Evolutionary conservation across 2,329 filamentous ascomycete genomes (phyloP).

Genomic region (Didymella segeticola): DNA sequence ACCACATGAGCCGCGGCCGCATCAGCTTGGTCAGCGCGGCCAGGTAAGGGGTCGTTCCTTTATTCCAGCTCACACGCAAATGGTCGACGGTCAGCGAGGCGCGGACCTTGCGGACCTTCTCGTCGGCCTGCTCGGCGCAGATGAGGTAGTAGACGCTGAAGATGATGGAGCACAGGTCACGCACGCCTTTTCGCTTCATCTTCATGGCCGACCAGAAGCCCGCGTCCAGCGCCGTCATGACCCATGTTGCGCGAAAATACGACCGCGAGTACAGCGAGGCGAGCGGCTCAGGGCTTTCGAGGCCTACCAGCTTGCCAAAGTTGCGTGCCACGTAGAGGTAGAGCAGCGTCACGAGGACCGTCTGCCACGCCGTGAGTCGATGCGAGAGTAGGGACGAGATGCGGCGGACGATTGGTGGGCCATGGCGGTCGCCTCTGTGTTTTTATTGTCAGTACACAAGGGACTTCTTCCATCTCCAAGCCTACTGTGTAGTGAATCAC

Average conservation of each 20-base stretch:
- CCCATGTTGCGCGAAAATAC: constrained; percentile 97
- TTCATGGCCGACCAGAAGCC: constrained; percentile 99
- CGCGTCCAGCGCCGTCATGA: constrained; percentile 91
- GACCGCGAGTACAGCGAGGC: constrained; percentile 91
- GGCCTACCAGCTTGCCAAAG: constrained; percentile 87
- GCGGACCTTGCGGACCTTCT: constrained; percentile 92
- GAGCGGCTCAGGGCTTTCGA: constrained; percentile 91
- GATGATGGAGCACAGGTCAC: constrained; percentile 80
- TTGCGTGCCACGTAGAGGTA: constrained; percentile 92
- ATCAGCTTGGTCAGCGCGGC: constrained; percentile 73
- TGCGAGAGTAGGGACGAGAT: constrained; percentile 75
- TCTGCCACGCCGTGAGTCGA: constrained; percentile 86
- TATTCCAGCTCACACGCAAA: constrained; percentile 93
- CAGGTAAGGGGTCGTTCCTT: constrained; percentile 87
- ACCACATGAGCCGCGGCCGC: constrained; percentile 79
- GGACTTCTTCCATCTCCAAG: no score
- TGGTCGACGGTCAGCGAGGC: constrained; percentile 89
- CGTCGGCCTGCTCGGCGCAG: constrained; percentile 91
- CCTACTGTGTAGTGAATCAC: constrained; percentile 26
- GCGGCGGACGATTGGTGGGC: constrained; percentile 75
- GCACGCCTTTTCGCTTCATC: constrained; percentile 78
- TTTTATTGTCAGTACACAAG: constrained; percentile 25
- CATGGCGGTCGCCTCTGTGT: constrained; percentile 80
- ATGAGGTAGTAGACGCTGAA: constrained; percentile 93
- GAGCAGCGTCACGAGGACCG: constrained; percentile 82